phyloP scores from a whole-genome alignment of 352 stramenopile genomes.

The Pythium insidiosum region DNA sequence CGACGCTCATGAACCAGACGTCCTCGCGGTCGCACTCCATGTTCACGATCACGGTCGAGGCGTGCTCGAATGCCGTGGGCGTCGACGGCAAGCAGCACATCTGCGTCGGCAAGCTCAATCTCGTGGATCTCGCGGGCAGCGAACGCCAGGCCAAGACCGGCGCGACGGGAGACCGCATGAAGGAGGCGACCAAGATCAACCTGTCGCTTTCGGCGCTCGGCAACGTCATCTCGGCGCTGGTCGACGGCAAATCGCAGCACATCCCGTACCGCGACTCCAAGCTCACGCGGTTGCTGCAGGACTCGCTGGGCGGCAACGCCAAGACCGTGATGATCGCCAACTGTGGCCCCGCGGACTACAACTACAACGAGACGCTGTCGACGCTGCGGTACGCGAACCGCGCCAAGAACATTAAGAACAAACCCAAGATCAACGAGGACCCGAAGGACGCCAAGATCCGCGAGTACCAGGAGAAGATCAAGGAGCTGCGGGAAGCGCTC shows the following conservation, averaged over 20 bases:
- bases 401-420: conserved; percentile 94
- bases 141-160: conserved; percentile 92
- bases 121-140: conserved; percentile 93
- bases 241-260: conserved; percentile 75
- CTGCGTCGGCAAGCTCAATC: conserved; percentile 92
- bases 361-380: conserved; percentile 92
- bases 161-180: conserved; percentile 86
- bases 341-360: conserved; percentile 94
- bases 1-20: conserved; percentile 95
- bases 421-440: conserved; percentile 90
- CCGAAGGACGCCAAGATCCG: conserved; percentile 61
- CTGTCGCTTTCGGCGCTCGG: conserved; percentile 89
- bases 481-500: conserved; percentile 38
- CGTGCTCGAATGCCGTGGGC: conserved; percentile 32
- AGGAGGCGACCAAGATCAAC: conserved; percentile 96
- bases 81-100: conserved; percentile 83
- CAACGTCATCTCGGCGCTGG: conserved; percentile 77
- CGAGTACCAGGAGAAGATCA: conserved; percentile 58
- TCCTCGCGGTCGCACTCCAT: conserved; percentile 93
- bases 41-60: conserved; percentile 94
- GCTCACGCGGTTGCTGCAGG: conserved; percentile 90
- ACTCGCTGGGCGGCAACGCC: conserved; percentile 93
- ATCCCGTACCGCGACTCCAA: conserved; percentile 95
- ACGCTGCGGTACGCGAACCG: conserved; percentile 93
- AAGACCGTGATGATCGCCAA: conserved; percentile 98